Base-by-base conservation (phyloP, 2,329 filamentous ascomycete species). In the Diaporthe sp. region DNA sequence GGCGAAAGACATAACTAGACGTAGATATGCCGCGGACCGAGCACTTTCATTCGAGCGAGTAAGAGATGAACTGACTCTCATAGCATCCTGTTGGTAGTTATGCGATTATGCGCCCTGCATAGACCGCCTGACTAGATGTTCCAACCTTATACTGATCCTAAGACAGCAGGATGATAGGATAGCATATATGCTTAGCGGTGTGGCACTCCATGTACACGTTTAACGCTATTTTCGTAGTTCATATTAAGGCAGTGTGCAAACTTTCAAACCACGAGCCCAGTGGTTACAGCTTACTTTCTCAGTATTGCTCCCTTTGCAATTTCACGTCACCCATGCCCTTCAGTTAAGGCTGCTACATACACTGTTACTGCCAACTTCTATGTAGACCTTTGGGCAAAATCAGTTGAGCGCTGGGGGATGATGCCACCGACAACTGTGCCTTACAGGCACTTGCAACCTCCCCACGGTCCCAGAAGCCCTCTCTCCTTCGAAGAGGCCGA, bases 11-110 rank as follows among this genome's bases (percentile, higher is more conserved):
- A 44, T 19, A 19, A 9, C 19, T 6, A 25, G 37, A 13, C n/a
- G 4, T 17, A 28, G n/a, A 62, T 13, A 62, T 19, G 8, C n/a
- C n/a, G n/a, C 37, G n/a, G 8, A 19, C 19, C 12, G 31, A 9
- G 22, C 25, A 25, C 58, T n/a, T n/a, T 31, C 6, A 25, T 17
- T 17, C 25, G 39, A 46, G 28, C 25, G 60, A 65, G 25, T 31
- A 46, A 65, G 60, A 46, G 9, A 31, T 31, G 39, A 42, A 31
- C 60, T 65, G 60, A 65, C 60, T 65, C 39, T 65, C 4, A 31
- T 44, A 46, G 39, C 39, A 22, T 4, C 31, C 31, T 62, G 25
- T 31, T 12, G 25, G n/a, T 65, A 65, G 25, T 31, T 31, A 19
- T 31, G 25, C 37, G 28, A 19, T 10, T 39, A 44, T 65, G 39